A percentile compares a stretch with the other conserved stretches of the same genome.
Conservation (phyloP, 306 rosid genomes). For the Chamaecrista fasciculata region DNA sequence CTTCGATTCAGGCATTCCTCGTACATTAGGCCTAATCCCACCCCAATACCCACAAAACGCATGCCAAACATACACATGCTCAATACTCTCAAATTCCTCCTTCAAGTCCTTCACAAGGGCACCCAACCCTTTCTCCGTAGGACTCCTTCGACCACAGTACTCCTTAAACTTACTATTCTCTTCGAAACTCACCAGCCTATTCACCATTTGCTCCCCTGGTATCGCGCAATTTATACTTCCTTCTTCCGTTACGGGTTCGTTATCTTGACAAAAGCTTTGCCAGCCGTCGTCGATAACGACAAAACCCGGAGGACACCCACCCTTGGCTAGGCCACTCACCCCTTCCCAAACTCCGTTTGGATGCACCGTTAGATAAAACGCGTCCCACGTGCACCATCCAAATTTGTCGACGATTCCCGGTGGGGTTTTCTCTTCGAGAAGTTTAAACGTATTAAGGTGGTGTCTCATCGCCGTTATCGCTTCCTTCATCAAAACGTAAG, state of each 20-base stretch:
- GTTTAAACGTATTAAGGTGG: slow-evolving; percentile 58
- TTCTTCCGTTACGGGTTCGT: slow-evolving; percentile 27
- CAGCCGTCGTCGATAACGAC: slow-evolving; percentile 72
- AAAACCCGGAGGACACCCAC: slow-evolving; percentile 68
- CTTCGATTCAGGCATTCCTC: slow-evolving; percentile 45
- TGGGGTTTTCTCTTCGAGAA: slow-evolving; percentile 54
- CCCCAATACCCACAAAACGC: slow-evolving; percentile 81
- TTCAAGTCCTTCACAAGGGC: slow-evolving; percentile 62
- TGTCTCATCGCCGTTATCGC: slow-evolving; percentile 41
- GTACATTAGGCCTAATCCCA: slow-evolving; percentile 49
- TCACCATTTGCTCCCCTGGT: slow-evolving; percentile 63
- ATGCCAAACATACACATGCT: slow-evolving; percentile 75
- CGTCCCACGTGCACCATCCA: slow-evolving; percentile 91
- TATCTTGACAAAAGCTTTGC: slow-evolving; percentile 57
- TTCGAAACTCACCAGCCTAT: slow-evolving; percentile 46
- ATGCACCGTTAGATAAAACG: slow-evolving; percentile 65
- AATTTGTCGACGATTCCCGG: slow-evolving; percentile 60
- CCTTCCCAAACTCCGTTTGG: slow-evolving; percentile 55
- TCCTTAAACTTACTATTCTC: slow-evolving; percentile 57
- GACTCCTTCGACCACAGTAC: slow-evolving; percentile 1
- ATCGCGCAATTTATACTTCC: slow-evolving; percentile 36
- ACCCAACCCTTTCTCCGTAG: slow-evolving; percentile 40
- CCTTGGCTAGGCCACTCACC: slow-evolving; percentile 47
- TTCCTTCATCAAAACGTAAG: slow-evolving; percentile 44
- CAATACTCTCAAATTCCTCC: slow-evolving; percentile 50